A percentile compares a stretch with the other conserved stretches of the same genome.
phyloP scores from a whole-genome alignment of 306 rosid genomes.

The Sesbania bispinosa region DNA sequence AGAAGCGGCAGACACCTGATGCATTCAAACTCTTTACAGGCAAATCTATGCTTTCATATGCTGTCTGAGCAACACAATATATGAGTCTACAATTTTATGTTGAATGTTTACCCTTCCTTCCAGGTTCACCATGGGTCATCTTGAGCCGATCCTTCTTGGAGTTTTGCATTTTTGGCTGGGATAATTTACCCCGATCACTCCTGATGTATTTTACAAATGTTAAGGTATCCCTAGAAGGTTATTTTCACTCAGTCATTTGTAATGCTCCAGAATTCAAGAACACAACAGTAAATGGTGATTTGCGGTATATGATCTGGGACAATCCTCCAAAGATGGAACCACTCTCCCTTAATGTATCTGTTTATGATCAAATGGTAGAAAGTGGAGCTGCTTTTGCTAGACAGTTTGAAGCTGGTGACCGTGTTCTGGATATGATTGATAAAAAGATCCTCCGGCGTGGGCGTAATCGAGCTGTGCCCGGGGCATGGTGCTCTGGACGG shows the following conservation, averaged over 20 bases:
- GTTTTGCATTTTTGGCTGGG: constrained; percentile 83
- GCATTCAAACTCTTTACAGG: constrained; percentile 87
- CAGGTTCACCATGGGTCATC: constrained; percentile 90
- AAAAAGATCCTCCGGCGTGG: constrained; percentile 59
- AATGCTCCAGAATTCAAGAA: constrained; percentile 77
- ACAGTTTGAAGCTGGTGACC: constrained; percentile 54
- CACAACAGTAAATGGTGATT: constrained; percentile 70
- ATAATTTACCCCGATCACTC: constrained; percentile 75
- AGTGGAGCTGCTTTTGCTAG: constrained; percentile 86
- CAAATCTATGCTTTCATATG: constrained; percentile 28
- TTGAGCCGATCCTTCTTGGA: constrained; percentile 74
- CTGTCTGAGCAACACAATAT: neutral
- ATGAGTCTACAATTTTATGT: neutral
- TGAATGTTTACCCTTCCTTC: constrained; percentile 33
- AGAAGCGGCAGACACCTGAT: constrained; percentile 72
- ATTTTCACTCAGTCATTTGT: constrained; percentile 80
- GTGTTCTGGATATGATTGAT: constrained; percentile 67
- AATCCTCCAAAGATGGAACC: constrained; percentile 84
- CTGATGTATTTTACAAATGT: constrained; percentile 82
- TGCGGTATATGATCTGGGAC: constrained; percentile 84
- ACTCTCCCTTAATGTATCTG: constrained; percentile 50
- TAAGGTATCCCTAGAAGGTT: constrained; percentile 70
- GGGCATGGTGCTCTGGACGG: constrained; percentile 83
- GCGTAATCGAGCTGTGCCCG: constrained; percentile 42
- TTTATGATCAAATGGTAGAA: constrained; percentile 57